Evolutionary conservation across 2,329 filamentous ascomycete genomes (phyloP).

Genomic region (Aspergillus alliaceus): DNA sequence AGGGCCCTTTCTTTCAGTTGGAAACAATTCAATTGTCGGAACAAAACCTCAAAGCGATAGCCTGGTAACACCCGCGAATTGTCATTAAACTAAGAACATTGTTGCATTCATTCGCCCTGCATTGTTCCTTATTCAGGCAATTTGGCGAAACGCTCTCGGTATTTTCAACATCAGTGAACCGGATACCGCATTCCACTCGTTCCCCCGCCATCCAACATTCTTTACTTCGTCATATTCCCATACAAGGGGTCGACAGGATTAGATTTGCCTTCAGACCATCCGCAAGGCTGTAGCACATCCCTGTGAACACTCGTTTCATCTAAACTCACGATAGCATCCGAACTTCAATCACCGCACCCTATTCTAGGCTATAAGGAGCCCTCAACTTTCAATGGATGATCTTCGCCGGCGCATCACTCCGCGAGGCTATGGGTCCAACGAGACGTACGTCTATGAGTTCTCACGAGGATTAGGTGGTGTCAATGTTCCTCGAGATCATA

Average conservation of each 20-base stretch:
- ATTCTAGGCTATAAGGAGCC: neutral
- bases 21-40: neutral
- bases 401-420: slow-evolving; percentile 21
- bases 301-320: slow-evolving; percentile 3
- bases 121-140: neutral
- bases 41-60: neutral
- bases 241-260: slow-evolving; percentile 4
- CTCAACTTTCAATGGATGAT: slow-evolving; percentile 30
- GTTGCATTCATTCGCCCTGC: neutral
- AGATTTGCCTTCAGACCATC: neutral
- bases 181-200: slow-evolving; percentile 22
- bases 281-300: neutral
- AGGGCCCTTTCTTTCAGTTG: neutral
- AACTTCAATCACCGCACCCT: slow-evolving; percentile 4
- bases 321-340: neutral
- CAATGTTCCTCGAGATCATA: slow-evolving; percentile 39
- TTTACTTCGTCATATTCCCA: slow-evolving; percentile 8
- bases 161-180: neutral
- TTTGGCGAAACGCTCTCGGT: neutral
- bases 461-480: slow-evolving; percentile 42
- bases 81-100: neutral
- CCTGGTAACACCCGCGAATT: neutral
- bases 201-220: slow-evolving; percentile 21
- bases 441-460: slow-evolving; percentile 43
- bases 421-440: slow-evolving; percentile 32